Evolutionary conservation across 768 basidiomycete genomes (phyloP).

Genomic region (Dacryopinax spathularia): DNA sequence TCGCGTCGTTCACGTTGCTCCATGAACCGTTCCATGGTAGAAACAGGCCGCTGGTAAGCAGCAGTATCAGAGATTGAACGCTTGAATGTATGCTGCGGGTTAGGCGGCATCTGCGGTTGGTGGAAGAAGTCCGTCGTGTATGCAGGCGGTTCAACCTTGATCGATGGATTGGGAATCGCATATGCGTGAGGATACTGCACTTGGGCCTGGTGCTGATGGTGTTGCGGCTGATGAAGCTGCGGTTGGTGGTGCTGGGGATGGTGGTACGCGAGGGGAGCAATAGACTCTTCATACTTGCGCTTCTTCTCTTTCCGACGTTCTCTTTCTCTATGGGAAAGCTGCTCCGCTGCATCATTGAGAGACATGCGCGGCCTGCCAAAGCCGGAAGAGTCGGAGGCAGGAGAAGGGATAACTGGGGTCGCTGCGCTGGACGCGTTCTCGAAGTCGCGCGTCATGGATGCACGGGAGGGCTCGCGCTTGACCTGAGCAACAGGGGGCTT

Average conservation of each 20-base stretch:
- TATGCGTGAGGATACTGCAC: neutral
- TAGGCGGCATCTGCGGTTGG: neutral
- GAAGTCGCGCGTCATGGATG: neutral
- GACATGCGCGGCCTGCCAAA: neutral
- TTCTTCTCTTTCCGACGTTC: neutral
- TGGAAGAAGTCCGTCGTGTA: neutral
- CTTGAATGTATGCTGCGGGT: neutral
- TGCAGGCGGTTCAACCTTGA: neutral
- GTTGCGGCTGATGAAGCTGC: neutral
- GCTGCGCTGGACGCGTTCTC: neutral
- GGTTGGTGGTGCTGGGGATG: neutral
- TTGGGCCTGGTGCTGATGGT: neutral
- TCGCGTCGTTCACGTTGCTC: neutral
- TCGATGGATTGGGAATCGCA: neutral
- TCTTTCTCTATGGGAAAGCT: neutral
- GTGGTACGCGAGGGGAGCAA: neutral
- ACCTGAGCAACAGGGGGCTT: neutral
- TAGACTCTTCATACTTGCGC: neutral
- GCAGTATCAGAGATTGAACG: neutral
- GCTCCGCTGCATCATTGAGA: neutral
- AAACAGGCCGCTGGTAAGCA: neutral
- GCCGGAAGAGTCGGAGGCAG: neutral
- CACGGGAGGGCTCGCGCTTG: neutral
- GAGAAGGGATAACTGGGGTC: neutral
- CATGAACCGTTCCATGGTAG: slow-evolving; percentile 1